Conservation (phyloP, 495 filamentous ascomycete species). For the Penicillium fimorum region DNA sequence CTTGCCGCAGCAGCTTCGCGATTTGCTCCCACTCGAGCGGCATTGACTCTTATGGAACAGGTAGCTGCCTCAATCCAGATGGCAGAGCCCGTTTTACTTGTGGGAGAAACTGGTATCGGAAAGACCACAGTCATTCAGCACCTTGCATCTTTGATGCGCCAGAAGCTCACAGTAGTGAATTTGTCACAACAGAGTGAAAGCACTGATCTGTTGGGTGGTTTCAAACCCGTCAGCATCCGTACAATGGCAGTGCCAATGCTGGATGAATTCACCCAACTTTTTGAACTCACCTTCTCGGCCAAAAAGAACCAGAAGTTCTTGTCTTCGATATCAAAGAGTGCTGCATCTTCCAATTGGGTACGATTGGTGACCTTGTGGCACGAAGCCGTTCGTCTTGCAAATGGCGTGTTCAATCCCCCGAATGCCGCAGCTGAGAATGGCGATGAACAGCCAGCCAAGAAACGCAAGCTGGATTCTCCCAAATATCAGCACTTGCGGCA, state of each 20-base stretch:
- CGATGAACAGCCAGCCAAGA: slow-evolving; percentile 70
- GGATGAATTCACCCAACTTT: slow-evolving; percentile 89
- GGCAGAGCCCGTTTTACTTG: slow-evolving; percentile 84
- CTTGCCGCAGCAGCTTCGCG: slow-evolving; percentile 37
- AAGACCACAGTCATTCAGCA: slow-evolving; percentile 97
- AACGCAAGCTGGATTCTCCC: slow-evolving; percentile 71
- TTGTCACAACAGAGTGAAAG: slow-evolving; percentile 96
- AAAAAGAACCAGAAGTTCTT: slow-evolving; percentile 86
- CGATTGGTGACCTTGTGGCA: slow-evolving; percentile 81
- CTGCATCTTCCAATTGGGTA: slow-evolving; percentile 80
- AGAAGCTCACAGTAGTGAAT: slow-evolving; percentile 86
- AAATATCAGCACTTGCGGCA: slow-evolving; percentile 65
- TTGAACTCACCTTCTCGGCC: slow-evolving; percentile 77
- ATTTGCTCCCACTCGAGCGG: slow-evolving; percentile 47
- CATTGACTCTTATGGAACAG: slow-evolving; percentile 66
- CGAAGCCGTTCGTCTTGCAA: slow-evolving; percentile 82
- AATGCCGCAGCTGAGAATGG: slow-evolving; percentile 35
- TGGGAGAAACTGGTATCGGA: slow-evolving; percentile 97
- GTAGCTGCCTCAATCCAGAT: slow-evolving; percentile 78
- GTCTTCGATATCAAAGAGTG: slow-evolving; percentile 71
- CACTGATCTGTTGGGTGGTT: slow-evolving; percentile 88
- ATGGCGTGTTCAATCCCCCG: slow-evolving; percentile 58
- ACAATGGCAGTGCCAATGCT: slow-evolving; percentile 86
- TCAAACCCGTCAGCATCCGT: slow-evolving; percentile 89
- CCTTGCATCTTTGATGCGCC: slow-evolving; percentile 74